Evolutionary conservation across 2,329 filamentous ascomycete genomes (phyloP).

Genomic region (Apiospora kogelbergensis): DNA sequence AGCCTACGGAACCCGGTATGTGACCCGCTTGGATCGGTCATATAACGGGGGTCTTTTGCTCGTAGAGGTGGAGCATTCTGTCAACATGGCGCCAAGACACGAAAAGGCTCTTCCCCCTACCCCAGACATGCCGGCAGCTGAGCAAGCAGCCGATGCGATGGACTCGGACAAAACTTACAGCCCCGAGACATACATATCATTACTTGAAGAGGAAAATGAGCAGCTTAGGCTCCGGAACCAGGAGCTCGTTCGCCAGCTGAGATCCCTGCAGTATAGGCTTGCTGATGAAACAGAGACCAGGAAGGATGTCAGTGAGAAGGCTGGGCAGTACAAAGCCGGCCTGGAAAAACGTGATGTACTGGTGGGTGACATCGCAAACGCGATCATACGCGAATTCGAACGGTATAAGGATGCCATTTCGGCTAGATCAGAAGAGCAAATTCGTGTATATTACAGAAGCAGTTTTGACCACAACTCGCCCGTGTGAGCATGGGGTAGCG

Average conservation of each 20-base stretch:
- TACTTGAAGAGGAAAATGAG: conserved; percentile 1
- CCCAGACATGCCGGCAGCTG: background rate
- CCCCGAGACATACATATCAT: background rate
- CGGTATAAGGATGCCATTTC: background rate
- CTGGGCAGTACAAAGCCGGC: background rate
- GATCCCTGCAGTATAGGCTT: background rate
- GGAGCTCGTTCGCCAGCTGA: background rate
- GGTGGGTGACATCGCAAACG: background rate
- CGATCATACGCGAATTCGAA: background rate
- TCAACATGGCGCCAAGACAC: background rate
- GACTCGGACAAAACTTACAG: background rate
- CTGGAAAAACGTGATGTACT: background rate
- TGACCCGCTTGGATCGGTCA: background rate
- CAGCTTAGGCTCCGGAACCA: conserved; percentile 3
- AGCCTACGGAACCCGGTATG: background rate
- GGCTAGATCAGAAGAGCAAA: background rate
- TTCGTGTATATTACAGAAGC: background rate
- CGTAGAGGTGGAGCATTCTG: background rate
- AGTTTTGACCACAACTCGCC: background rate
- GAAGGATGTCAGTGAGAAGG: background rate
- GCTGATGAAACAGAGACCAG: background rate
- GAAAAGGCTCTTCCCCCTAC: conserved; percentile 5
- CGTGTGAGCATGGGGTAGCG: background rate
- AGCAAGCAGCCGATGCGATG: background rate
- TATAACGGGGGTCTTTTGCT: background rate